These are phyloP conservation scores for Entomortierella beljakovae DNA, from an alignment of 192 early-diverging fungal genomes.

Conservation along the genomic window DNA sequence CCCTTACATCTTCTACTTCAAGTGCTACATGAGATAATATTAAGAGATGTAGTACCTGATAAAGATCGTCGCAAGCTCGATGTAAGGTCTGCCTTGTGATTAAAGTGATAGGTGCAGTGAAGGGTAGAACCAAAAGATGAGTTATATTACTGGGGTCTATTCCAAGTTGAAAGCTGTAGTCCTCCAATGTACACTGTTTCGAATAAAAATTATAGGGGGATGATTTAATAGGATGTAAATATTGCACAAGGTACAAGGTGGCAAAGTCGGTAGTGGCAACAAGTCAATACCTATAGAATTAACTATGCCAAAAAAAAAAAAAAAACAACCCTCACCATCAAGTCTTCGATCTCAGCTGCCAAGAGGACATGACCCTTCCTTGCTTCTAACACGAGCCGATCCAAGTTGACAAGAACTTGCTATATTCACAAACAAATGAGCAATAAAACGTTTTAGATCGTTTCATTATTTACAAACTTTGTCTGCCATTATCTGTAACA, in stretches of 20 bases:
- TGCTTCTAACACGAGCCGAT: constrained; percentile 50
- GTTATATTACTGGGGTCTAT: constrained; percentile 34
- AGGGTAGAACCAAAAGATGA: constrained; percentile 27
- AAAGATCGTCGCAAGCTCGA: constrained; percentile 36
- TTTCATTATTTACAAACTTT: too few relatives aligned
- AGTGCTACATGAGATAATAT: neutral
- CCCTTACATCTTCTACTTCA: too few relatives aligned
- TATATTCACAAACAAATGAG: constrained; percentile 4
- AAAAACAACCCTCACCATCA: constrained; percentile 48
- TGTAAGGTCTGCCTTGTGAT: constrained; percentile 23
- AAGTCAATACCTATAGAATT: neutral
- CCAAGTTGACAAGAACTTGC: constrained; percentile 59
- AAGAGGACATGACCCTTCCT: constrained; percentile 47
- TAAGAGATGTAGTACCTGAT: constrained; percentile 14
- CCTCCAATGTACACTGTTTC: constrained; percentile 20
- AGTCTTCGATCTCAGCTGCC: constrained; percentile 62
- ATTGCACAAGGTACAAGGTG: neutral
- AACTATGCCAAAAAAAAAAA: neutral
- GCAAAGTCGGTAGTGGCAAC: constrained; percentile 19
- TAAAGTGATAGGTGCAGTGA: constrained; percentile 19
- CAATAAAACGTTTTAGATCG: neutral
- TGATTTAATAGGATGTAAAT: neutral
- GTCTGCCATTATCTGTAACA: neutral
- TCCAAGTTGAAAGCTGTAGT: constrained; percentile 35
- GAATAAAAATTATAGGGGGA: neutral